phyloP scores from a whole-genome alignment of 106 monocot genomes.

The Ottelia alismoides region DNA sequence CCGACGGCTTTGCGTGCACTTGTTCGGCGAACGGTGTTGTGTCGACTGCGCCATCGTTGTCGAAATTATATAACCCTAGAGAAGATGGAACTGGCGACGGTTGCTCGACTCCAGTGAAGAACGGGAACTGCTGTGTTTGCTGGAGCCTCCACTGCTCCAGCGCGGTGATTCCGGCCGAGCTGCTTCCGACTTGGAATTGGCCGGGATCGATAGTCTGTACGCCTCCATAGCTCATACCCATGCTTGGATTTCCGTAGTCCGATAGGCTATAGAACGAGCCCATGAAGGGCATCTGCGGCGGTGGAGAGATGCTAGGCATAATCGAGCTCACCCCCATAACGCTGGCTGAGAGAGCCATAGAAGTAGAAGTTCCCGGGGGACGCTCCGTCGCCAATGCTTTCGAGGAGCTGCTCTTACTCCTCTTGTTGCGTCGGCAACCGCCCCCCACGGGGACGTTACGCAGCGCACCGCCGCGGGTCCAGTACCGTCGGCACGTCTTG shows the following conservation, averaged over 20 bases:
- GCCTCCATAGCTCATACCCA: constrained; percentile 19
- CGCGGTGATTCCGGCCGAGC: background rate
- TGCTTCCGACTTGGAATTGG: constrained; percentile 10
- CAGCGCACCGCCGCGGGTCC: constrained; percentile 8
- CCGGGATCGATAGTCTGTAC: constrained; percentile 13
- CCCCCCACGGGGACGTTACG: constrained; percentile 11
- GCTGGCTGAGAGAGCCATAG: too few species aligned
- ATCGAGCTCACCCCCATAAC: too few species aligned
- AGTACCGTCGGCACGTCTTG: constrained; percentile 10
- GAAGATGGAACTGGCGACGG: background rate
- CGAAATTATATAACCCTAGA: constrained; percentile 14
- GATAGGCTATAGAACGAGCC: constrained; percentile 17
- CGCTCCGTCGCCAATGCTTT: too few species aligned
- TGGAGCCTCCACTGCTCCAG: constrained; percentile 43
- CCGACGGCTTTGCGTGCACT: constrained; percentile 4
- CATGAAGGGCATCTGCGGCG: constrained; percentile 22
- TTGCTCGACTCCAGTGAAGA: constrained; percentile 11
- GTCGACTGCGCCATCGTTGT: constrained; percentile 1
- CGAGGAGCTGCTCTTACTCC: constrained; percentile 11
- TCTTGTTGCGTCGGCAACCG: constrained; percentile 10
- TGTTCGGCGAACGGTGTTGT: background rate
- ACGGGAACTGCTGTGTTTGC: constrained; percentile 41
- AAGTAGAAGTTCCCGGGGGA: too few species aligned
- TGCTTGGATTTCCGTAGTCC: constrained; percentile 17
- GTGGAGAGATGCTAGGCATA: background rate